Conservation (phyloP, 768 basidiomycete genomes). For the Psilocybe azurescens region DNA sequence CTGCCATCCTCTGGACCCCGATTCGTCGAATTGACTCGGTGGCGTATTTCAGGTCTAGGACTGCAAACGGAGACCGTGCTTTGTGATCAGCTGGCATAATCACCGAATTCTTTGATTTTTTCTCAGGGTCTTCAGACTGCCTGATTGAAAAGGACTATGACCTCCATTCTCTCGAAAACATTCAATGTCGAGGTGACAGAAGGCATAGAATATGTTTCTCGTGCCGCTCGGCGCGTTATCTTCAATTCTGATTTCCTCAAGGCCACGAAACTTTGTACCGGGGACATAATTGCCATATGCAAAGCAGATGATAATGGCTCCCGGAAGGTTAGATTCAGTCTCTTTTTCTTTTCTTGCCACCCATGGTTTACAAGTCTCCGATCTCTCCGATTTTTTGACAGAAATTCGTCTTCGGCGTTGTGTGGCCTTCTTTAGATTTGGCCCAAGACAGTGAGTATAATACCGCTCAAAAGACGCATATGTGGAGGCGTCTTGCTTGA, state of each 20-base stretch:
- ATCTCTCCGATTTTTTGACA: slow-evolving; percentile 31
- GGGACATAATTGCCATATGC: slow-evolving; percentile 68
- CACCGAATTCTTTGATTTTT: not conserved
- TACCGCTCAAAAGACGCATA: slow-evolving; percentile 14
- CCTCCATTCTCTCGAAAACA: slow-evolving; percentile 34
- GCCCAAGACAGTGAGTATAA: slow-evolving; percentile 58
- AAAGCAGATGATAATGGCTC: slow-evolving; percentile 35
- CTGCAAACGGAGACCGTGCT: not conserved
- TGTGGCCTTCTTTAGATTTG: slow-evolving; percentile 77
- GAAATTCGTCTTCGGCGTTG: slow-evolving; percentile 70
- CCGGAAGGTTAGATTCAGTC: slow-evolving; percentile 30
- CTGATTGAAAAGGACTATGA: slow-evolving; percentile 14
- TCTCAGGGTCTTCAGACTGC: slow-evolving; percentile 1
- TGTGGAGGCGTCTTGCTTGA: slow-evolving; percentile 18
- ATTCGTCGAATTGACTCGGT: slow-evolving; percentile 15
- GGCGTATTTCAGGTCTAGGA: slow-evolving; percentile 10
- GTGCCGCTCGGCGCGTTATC: slow-evolving; percentile 66
- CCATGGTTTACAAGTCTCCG: slow-evolving; percentile 15
- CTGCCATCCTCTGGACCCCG: slow-evolving; percentile 10
- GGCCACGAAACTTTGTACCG: slow-evolving; percentile 63
- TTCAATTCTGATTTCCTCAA: slow-evolving; percentile 69
- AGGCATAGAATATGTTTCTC: slow-evolving; percentile 42
- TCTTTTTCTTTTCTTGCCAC: slow-evolving; percentile 3
- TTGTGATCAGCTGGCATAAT: slow-evolving; percentile 10
- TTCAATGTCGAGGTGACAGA: slow-evolving; percentile 47